Evolutionary conservation across 805 yeast genomes (phyloP).

Genomic region (Metschnikowia peoriensis): DNA sequence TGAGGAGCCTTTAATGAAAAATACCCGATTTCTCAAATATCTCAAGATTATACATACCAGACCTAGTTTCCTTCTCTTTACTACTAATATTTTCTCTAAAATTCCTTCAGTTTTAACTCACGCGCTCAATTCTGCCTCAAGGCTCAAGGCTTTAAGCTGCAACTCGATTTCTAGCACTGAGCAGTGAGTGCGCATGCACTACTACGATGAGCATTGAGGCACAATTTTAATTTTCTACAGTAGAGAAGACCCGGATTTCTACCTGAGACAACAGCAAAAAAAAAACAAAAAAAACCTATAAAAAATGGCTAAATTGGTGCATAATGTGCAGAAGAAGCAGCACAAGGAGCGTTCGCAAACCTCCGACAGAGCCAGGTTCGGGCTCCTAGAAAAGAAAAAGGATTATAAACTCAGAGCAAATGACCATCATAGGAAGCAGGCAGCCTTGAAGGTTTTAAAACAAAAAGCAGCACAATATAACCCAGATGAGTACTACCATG

Average conservation of each 20-base stretch:
- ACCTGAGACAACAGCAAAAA: too few species aligned
- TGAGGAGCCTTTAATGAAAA: too few species aligned
- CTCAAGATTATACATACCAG: too few species aligned
- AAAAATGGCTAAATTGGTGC: constrained; percentile 74
- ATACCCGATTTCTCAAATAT: too few species aligned
- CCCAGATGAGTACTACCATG: constrained; percentile 96
- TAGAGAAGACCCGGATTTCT: neutral
- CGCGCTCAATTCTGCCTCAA: too few species aligned
- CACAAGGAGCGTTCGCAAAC: constrained; percentile 94
- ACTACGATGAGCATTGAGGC: constrained; percentile 14
- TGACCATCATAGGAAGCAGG: constrained; percentile 57
- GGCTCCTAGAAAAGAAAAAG: constrained; percentile 86
- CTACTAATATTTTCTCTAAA: neutral
- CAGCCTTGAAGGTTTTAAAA: constrained; percentile 66
- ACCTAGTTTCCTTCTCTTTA: too few species aligned
- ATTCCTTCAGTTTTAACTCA: neutral
- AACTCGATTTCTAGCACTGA: too few species aligned
- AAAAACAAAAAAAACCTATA: neutral
- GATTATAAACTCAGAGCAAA: constrained; percentile 50
- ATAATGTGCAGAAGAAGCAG: constrained; percentile 92
- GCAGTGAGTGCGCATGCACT: constrained; percentile 8
- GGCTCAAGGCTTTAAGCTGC: neutral
- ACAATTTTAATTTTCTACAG: neutral
- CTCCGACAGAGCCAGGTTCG: constrained; percentile 65
- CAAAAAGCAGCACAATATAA: constrained; percentile 72